Base-by-base conservation (phyloP, 768 basidiomycete genomes). In the Tricholoma hemisulphureum region DNA sequence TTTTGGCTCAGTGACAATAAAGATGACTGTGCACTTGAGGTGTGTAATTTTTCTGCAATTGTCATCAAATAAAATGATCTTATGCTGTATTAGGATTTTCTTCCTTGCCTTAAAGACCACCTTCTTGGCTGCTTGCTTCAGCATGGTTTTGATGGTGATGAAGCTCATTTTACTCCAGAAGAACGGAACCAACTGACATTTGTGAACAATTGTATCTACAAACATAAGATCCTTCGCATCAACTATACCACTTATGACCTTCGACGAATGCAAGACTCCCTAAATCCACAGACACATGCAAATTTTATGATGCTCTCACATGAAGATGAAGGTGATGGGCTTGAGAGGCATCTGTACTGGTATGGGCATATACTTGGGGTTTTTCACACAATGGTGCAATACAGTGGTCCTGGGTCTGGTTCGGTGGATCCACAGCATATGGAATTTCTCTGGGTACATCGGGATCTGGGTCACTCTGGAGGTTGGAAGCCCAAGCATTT, bases 241-340 rank as follows among this genome's bases (percentile, higher is more conserved):
- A 77, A 77, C 61, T 78, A 75, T 57, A 77, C 76, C 0, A 75
- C 73, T 0, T 80, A 80, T 56, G 73, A 81, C 63, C 55, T 77
- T 1, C 70, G 69, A 0, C 64, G 37, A 2, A 7, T 16, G n/a
- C 37, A 39, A 7, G 37, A 67, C 0, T 54, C 59, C 2, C 77
- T 80, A 58, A 78, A 81, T 48, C 67, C 70, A 1, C 31, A 56
- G 1, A 72, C 64, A 0, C 71, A 74, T 29, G 43, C 67, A 2
- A 65, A 79, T 18, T 46, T 79, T 2, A 75, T 69, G 60, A 58
- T 65, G 0, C 59, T 67, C 4, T 58, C 62, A 8, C 58, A 29
- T 24, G 55, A 58, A 6, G 54, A 60, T 31, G 26, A n/a, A 1
- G 26, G 51, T 2, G 55, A 60, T 8, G 53, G 60, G 11, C 56